Conservation (phyloP, 1,284 basidiomycete species). For the Prillingera fragicola region DNA sequence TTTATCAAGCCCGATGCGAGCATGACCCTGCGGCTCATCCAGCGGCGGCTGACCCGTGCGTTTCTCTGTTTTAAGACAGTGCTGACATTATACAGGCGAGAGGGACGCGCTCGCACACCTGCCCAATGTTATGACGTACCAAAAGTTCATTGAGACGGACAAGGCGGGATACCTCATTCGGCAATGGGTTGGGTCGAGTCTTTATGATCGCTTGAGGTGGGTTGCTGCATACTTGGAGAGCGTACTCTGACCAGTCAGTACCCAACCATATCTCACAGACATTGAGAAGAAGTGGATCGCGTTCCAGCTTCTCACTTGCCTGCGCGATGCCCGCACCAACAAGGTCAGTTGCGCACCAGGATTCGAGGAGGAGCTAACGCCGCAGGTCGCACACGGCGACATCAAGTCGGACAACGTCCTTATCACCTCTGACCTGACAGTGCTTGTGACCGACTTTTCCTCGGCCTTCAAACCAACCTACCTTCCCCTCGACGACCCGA, state of each 20-base stretch:
- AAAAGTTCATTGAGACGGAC: conserved; percentile 88
- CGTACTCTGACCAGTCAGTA: conserved; percentile 56
- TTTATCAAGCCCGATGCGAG: conserved; percentile 75
- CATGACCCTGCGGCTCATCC: conserved; percentile 61
- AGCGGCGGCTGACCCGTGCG: conserved; percentile 64
- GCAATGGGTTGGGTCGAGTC: conserved; percentile 89
- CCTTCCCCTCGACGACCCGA: conserved; percentile 91
- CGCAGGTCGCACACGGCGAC: conserved; percentile 85
- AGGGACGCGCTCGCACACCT: conserved; percentile 78
- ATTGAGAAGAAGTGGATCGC: conserved; percentile 99
- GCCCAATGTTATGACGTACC: conserved; percentile 83
- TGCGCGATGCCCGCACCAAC: conserved; percentile 74
- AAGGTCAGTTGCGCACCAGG: conserved; percentile 44
- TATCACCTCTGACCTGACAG: conserved; percentile 92
- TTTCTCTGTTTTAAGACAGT: conserved; percentile 1
- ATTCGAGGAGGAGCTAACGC: conserved; percentile 2
- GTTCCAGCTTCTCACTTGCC: conserved; percentile 82
- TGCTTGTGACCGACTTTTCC: conserved; percentile 94
- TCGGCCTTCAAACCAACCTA: conserved; percentile 89
- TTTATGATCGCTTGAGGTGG: conserved; percentile 96
- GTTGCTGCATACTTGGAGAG: too few relatives aligned
- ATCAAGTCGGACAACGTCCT: conserved; percentile 98
- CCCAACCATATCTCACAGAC: conserved; percentile 82
- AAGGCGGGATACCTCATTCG: conserved; percentile 91
- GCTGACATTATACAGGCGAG: conserved; percentile 56